phyloP scores from a whole-genome alignment of 176 grass and related monocot genomes.

The Bolboschoenus planiculmis region DNA sequence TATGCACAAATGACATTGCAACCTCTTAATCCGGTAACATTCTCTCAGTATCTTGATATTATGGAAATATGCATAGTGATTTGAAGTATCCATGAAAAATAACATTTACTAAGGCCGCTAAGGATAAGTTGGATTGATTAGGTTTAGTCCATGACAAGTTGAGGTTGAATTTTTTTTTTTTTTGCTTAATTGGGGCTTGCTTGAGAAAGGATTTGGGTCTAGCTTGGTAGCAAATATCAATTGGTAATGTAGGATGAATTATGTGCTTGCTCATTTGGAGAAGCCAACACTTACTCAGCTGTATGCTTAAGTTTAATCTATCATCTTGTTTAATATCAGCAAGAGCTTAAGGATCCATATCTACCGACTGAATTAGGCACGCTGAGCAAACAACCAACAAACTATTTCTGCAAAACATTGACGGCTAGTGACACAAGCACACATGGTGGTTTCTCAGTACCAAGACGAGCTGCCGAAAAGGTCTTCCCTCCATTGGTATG shows the following conservation, averaged over 20 bases:
- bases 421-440: constrained; percentile 98
- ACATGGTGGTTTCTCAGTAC: constrained; percentile 99
- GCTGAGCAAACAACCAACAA: constrained; percentile 85
- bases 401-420: constrained; percentile 99
- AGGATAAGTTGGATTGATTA: neutral
- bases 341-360: constrained; percentile 98
- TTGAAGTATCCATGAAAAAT: too few species aligned
- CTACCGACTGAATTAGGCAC: constrained; percentile 75
- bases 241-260: neutral
- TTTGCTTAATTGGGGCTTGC: neutral
- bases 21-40: constrained; percentile 71
- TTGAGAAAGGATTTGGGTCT: neutral
- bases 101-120: too few species aligned
- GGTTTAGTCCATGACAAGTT: neutral
- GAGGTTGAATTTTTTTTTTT: neutral
- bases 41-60: constrained; percentile 15
- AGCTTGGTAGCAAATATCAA: neutral
- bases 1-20: constrained; percentile 98
- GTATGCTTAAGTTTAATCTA: constrained; percentile 20
- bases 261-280: neutral
- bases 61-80: too few species aligned
- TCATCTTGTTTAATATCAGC: constrained; percentile 43
- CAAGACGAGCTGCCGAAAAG: constrained; percentile 96
- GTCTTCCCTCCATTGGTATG: constrained; percentile 95
- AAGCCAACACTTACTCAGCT: neutral